Percentiles rank a stretch among this genome's conserved stretches.
Conservation (phyloP, 345 rosid genomes). For the Bruguiera gymnorhiza region DNA sequence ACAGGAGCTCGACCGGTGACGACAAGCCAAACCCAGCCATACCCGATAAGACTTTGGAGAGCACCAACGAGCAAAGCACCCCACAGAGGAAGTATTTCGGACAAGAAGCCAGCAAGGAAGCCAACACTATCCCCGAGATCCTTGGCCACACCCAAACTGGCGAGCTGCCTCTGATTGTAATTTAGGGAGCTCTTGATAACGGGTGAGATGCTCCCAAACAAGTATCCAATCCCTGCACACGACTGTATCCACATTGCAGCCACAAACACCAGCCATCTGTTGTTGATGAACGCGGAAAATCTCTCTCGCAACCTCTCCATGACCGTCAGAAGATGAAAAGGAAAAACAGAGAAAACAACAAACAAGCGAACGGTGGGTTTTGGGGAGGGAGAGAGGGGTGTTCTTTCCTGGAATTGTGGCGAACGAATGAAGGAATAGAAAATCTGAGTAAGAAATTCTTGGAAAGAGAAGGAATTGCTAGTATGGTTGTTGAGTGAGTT, state of each 20-base stretch:
- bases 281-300: slow-evolving; percentile 50
- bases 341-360: no score
- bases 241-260: slow-evolving; percentile 99
- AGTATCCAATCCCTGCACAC: slow-evolving; percentile 87
- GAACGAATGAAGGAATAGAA: no score
- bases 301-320: slow-evolving; percentile 53
- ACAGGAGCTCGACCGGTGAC: slow-evolving; percentile 67
- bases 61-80: slow-evolving; percentile 90
- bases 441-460: no score
- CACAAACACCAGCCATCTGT: slow-evolving; percentile 95
- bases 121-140: slow-evolving; percentile 99
- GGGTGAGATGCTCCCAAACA: slow-evolving; percentile 96
- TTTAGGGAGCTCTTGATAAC: slow-evolving; percentile 81
- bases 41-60: slow-evolving; percentile 80
- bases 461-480: no score
- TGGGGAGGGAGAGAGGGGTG: no score
- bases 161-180: slow-evolving; percentile 80
- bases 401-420: no score
- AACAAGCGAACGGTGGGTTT: no score
- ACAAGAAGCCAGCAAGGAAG: slow-evolving; percentile 81
- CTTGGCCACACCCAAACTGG: slow-evolving; percentile 90
- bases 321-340: not conserved
- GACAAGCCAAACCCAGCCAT: slow-evolving; percentile 96
- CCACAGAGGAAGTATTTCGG: slow-evolving; percentile 91
- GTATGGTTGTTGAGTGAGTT: no score